Evolutionary conservation across 805 yeast genomes (phyloP), one percentile per base, ranked within the genome.

Genomic region (Cyberlindnera maritima): DNA sequence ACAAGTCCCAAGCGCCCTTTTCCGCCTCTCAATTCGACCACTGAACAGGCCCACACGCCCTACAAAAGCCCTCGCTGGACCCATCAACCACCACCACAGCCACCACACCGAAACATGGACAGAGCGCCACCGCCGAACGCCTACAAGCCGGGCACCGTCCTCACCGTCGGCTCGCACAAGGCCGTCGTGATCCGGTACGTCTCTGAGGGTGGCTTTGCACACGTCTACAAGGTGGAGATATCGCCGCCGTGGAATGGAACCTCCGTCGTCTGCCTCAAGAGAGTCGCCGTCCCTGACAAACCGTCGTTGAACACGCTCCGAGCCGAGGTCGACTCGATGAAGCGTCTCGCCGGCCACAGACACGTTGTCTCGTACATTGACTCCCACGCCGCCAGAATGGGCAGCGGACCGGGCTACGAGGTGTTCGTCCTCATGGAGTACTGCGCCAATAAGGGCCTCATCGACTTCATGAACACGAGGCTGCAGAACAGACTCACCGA

Each of bases 321-420:
- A 52, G 96, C 95, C 34, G 99, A 94, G 65, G 99, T 94, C 14
- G 98, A 94, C 62, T 96, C 97, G 12, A 92, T 94, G 98, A 87
- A 88, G 66, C 74, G 96, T 23, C 72, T 94, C 29, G 72, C 83
- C 51, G 96, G 96, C 9, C 79, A 86, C 54, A 76, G 77, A 39
- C 83, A 84, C 61, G 81, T 94, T 51, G 99, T 94, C 2, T 82
- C 88, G 3, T 94, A 94, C 64, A 87, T 90, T 43, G 99, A 94
- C 65, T 88, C 97, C 3, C 97, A 94, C 68, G 99, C 99, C 7
- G 81, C 95, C 12, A 75, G 95, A 56, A 69, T 85, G 65, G 48
- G 67, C 20, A 48, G 59, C n/a, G 63, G 71, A 2, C 63, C 62
- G 17, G 88, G 86, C 13, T 87, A 86, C 57, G 95, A 85, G 62